phyloP scores from a whole-genome alignment of 1,284 basidiomycete species.

The Rhodotorula sp. region DNA sequence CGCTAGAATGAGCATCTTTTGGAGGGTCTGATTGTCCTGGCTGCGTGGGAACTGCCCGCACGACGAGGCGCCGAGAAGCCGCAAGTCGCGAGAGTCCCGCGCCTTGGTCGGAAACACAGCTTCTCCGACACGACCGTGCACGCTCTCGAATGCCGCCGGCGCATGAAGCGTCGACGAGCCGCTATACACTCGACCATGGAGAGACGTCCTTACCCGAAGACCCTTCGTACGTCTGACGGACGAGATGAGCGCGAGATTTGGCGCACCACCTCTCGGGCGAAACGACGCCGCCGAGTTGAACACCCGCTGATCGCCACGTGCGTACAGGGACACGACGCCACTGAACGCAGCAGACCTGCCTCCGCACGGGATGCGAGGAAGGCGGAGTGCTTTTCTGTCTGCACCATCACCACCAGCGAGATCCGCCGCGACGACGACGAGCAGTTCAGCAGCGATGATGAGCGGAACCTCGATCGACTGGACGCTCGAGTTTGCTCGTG shows the following conservation, averaged over 20 bases:
- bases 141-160: conserved; percentile 7
- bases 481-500: conserved; percentile 65
- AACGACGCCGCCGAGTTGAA: not conserved
- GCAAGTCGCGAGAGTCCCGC: not conserved
- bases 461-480: conserved; percentile 56
- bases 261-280: not conserved
- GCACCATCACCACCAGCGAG: no score
- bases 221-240: not conserved
- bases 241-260: not conserved
- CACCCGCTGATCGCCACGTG: no score
- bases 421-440: no score
- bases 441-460: not conserved
- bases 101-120: not conserved
- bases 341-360: no score
- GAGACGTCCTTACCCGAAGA: no score
- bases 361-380: no score
- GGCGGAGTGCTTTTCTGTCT: no score
- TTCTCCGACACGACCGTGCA: not conserved
- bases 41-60: no score
- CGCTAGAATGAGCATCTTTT: no score
- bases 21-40: no score
- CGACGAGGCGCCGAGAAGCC: not conserved
- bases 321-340: no score
- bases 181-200: not conserved
- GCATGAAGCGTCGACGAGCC: conserved; percentile 9